Evolutionary conservation across 202 grass and related monocot species (phyloP).

Genomic region (Digitaria exilis): DNA sequence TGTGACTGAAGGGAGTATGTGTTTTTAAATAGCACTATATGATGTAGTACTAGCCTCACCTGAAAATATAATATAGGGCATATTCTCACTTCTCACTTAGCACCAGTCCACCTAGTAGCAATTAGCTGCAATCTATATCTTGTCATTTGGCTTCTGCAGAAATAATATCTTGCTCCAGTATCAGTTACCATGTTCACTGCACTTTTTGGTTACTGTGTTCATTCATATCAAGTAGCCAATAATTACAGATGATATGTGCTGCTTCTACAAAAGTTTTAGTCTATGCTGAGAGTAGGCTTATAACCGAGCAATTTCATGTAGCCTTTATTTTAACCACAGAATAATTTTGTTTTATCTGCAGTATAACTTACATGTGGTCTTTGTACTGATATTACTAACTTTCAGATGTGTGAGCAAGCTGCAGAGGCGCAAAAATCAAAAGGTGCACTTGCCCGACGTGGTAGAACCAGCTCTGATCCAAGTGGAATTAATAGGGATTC

Average conservation of each 20-base stretch:
- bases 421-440: slow-evolving; percentile 92
- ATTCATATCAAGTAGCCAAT: slow-evolving; percentile 3
- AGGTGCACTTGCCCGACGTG: slow-evolving; percentile 72
- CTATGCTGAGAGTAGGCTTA: neutral
- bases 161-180: neutral
- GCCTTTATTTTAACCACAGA: slow-evolving; percentile 7
- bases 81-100: slow-evolving; percentile 24
- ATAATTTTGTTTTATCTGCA: slow-evolving; percentile 32
- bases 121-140: neutral
- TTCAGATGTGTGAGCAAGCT: slow-evolving; percentile 95
- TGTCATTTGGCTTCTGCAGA: neutral
- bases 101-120: neutral
- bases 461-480: slow-evolving; percentile 81
- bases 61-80: neutral
- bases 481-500: slow-evolving; percentile 76
- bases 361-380: slow-evolving; percentile 16
- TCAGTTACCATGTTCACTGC: neutral
- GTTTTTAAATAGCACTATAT: neutral
- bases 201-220: neutral
- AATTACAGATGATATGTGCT: neutral
- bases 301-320: neutral
- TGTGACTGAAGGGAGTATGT: neutral
- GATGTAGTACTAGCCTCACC: neutral
- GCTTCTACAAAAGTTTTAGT: neutral
- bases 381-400: slow-evolving; percentile 31